Evolutionary conservation across 768 basidiomycete genomes (phyloP).

Genomic region (Naganishia randhawae): DNA sequence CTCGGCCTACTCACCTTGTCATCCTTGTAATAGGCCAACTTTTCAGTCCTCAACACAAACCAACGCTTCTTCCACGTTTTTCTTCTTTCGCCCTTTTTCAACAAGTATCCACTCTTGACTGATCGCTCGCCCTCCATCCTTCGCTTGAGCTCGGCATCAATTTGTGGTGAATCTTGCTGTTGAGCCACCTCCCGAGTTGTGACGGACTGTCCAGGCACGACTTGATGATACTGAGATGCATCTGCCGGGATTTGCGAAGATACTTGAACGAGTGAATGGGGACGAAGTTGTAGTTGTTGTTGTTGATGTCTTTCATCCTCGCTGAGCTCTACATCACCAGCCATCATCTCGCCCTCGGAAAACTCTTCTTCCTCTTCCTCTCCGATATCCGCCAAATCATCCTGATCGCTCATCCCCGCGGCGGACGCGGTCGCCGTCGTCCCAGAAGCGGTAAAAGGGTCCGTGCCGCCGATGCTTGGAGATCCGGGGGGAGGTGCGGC

Average conservation of each 20-base stretch:
- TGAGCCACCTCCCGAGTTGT: background rate
- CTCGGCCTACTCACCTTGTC: slow-evolving; percentile 56
- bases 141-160: slow-evolving; percentile 39
- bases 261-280: background rate
- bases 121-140: slow-evolving; percentile 55
- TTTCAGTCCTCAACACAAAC: slow-evolving; percentile 89
- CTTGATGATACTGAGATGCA: slow-evolving; percentile 1
- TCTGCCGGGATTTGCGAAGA: background rate
- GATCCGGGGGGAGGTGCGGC: background rate
- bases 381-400: slow-evolving; percentile 25
- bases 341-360: slow-evolving; percentile 14
- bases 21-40: slow-evolving; percentile 94
- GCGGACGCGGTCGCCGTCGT: slow-evolving; percentile 31
- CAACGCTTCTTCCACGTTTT: slow-evolving; percentile 99
- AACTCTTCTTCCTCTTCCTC: slow-evolving; percentile 32
- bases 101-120: slow-evolving; percentile 86
- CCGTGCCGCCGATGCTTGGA: slow-evolving; percentile 22
- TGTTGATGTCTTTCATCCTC: slow-evolving; percentile 22
- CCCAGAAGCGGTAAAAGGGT: slow-evolving; percentile 31
- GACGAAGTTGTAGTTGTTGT: background rate
- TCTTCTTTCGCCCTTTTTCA: slow-evolving; percentile 95
- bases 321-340: background rate
- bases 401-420: slow-evolving; percentile 36
- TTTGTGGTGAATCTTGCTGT: background rate
- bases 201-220: background rate